Conservation (phyloP, 2,329 filamentous ascomycete genomes). For the Diaporthe sp. region DNA sequence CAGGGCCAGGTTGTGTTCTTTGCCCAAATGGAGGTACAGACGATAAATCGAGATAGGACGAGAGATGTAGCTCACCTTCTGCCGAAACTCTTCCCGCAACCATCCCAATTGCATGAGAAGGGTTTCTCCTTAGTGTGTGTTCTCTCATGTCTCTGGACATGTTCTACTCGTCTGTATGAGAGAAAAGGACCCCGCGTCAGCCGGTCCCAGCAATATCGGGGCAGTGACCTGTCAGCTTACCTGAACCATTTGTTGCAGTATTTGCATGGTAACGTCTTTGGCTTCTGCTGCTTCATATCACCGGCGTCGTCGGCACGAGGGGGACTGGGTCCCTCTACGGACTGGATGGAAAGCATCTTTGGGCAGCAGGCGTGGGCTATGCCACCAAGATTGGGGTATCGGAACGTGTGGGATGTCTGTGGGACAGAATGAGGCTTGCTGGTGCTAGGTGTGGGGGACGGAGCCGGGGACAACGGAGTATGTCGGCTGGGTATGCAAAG, state of each 20-base stretch:
- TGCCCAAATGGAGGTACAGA: conserved; percentile 4
- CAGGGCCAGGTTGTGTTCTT: conserved; percentile 21
- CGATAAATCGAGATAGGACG: conserved; percentile 31
- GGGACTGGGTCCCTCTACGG: conserved; percentile 61
- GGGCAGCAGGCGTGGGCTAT: conserved; percentile 16
- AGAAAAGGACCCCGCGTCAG: conserved; percentile 53
- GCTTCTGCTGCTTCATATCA: conserved; percentile 69
- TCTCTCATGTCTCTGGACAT: conserved; percentile 73
- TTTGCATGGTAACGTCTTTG: conserved; percentile 72
- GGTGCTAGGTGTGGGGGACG: conserved; percentile 19
- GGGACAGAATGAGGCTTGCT: conserved; percentile 28
- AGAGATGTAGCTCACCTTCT: conserved; percentile 63
- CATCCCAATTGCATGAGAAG: conserved; percentile 70
- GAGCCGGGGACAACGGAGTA: conserved; percentile 16
- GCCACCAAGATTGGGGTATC: conserved; percentile 19
- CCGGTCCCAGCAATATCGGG: conserved; percentile 49
- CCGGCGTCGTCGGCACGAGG: conserved; percentile 59
- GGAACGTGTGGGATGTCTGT: conserved; percentile 30
- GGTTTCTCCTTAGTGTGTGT: conserved; percentile 76
- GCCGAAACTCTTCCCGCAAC: conserved; percentile 73
- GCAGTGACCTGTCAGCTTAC: conserved; percentile 54
- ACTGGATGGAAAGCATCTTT: conserved; percentile 65
- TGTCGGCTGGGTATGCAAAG: conserved; percentile 12
- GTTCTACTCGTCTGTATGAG: conserved; percentile 69
- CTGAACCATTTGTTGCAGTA: conserved; percentile 74